A percentile compares a stretch with the other conserved stretches of the same genome.
phyloP scores from a whole-genome alignment of 768 basidiomycete species.

The Rhodosporidiobolus sp. region DNA sequence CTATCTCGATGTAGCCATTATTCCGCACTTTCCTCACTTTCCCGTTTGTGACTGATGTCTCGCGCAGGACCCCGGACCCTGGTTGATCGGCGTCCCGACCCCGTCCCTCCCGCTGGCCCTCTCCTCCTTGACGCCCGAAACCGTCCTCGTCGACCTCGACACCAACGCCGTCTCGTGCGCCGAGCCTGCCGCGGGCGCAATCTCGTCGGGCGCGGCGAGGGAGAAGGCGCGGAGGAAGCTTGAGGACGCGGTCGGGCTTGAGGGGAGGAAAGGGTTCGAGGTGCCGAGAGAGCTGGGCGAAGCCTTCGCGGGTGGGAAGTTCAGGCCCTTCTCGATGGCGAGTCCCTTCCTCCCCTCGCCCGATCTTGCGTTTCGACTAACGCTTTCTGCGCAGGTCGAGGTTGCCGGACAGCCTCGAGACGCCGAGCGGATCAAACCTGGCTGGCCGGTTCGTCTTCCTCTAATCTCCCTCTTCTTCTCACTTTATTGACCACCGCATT shows the following conservation, averaged over 20 bases:
- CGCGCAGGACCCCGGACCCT: conserved; percentile 76
- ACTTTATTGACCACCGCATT: background rate
- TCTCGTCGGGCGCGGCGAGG: conserved; percentile 27
- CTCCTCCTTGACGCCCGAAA: conserved; percentile 62
- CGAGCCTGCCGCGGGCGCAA: background rate
- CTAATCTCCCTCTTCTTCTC: background rate
- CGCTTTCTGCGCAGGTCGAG: background rate
- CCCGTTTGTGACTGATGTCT: accelerated
- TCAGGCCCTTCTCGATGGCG: conserved; percentile 38
- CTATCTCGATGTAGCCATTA: conserved; percentile 64
- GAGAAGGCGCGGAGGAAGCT: conserved; percentile 33
- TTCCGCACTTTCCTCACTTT: too few relatives aligned
- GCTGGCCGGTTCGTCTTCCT: conserved; percentile 20
- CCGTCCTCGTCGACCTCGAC: conserved; percentile 82
- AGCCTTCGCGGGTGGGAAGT: conserved; percentile 38
- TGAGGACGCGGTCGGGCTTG: conserved; percentile 24
- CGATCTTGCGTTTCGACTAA: accelerated
- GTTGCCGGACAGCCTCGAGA: conserved; percentile 17
- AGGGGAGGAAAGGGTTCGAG: background rate
- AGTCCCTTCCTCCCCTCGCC: background rate
- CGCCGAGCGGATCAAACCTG: conserved; percentile 33
- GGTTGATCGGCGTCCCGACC: conserved; percentile 86
- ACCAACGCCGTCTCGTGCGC: conserved; percentile 48
- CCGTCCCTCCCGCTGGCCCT: conserved; percentile 76
- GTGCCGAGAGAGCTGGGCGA: conserved; percentile 21